Conservation (phyloP, 2,329 filamentous ascomycete genomes). For the Drechslerella coelobrocha region DNA sequence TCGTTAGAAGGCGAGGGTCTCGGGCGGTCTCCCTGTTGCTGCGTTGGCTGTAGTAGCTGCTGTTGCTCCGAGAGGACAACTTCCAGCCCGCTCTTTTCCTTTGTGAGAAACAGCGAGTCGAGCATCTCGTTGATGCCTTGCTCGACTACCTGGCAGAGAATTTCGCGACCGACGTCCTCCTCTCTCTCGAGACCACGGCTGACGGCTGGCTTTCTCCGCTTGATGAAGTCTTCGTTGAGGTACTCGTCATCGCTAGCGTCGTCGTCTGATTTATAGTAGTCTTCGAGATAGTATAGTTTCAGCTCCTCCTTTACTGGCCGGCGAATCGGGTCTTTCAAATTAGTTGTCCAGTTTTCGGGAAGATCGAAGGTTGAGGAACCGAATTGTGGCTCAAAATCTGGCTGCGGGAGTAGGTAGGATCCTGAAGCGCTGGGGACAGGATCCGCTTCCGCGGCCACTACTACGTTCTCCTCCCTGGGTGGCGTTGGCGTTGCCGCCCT, state of each 20-base stretch:
- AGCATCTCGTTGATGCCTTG: constrained; percentile 92
- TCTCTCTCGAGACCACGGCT: constrained; percentile 70
- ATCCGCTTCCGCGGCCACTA: constrained; percentile 15
- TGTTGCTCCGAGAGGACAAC: constrained; percentile 71
- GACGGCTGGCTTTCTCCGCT: constrained; percentile 65
- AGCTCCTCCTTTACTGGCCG: constrained; percentile 43
- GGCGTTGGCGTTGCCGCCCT: constrained; percentile 37
- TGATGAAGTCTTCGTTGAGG: constrained; percentile 74
- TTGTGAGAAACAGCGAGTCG: constrained; percentile 80
- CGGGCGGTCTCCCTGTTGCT: constrained; percentile 61
- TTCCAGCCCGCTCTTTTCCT: constrained; percentile 77
- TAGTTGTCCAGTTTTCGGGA: constrained; percentile 36
- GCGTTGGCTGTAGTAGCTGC: constrained; percentile 56
- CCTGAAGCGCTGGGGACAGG: constrained; percentile 9
- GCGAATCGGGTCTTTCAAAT: constrained; percentile 34
- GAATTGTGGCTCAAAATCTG: constrained; percentile 44
- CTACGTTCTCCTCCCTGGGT: constrained; percentile 19
- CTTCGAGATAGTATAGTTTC: constrained; percentile 45
- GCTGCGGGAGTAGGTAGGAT: constrained; percentile 28
- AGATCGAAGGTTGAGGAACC: constrained; percentile 43
- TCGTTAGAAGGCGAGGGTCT: constrained; percentile 52
- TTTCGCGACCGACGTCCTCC: constrained; percentile 81
- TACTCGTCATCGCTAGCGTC: constrained; percentile 69
- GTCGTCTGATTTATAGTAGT: constrained; percentile 51
- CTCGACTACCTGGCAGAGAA: constrained; percentile 88